Evolutionary conservation across 2,329 filamentous ascomycete genomes (phyloP), one percentile per base, ranked within the genome.

Genomic region (Fusarium chuoi): DNA sequence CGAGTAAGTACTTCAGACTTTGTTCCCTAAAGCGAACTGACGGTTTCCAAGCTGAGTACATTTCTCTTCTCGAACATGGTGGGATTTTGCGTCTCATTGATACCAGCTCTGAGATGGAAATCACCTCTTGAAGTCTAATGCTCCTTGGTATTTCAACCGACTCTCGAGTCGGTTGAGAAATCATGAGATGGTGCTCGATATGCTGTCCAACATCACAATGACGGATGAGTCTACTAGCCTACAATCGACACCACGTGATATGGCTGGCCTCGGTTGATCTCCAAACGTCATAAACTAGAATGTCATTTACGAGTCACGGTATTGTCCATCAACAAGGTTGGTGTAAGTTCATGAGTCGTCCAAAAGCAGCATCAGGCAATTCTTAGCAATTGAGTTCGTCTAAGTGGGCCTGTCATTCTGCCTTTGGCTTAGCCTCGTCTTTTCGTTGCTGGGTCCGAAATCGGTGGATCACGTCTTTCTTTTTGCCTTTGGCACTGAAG

Each of bases 391-490:
- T 44, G 46, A 24, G 48, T 63, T 46, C 26, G 17, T 33, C 28
- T 10, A n/a, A 13, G 39, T 66, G 62, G 62, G 65, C n/a, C 55
- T 36, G 20, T 24, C 20, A 22, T 26, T 41, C 51, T 67, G 41
- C n/a, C 39, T 66, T 46, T 44, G 33, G 55, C 48, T 33, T 68
- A 62, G 65, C 30, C 26, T 11, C 15, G 15, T 39, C 24, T 30
- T 42, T 64, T n/a, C 3, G 59, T 64, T 65, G 24, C 45, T 20
- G 15, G 36, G 59, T 41, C 68, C 68, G 68, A 70, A 54, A 70
- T 70, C 66, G 68, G 68, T 70, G 68, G 66, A 59, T 56, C 66
- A 7, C 45, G 33, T 58, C 51, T 52, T 41, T 35, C 52, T 49
- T 46, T 28, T 46, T 18, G 38, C 33, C 36, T 62, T 55, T 55